Base-by-base conservation (phyloP, 805 yeast genomes). In the Metschnikowia cubensis region DNA sequence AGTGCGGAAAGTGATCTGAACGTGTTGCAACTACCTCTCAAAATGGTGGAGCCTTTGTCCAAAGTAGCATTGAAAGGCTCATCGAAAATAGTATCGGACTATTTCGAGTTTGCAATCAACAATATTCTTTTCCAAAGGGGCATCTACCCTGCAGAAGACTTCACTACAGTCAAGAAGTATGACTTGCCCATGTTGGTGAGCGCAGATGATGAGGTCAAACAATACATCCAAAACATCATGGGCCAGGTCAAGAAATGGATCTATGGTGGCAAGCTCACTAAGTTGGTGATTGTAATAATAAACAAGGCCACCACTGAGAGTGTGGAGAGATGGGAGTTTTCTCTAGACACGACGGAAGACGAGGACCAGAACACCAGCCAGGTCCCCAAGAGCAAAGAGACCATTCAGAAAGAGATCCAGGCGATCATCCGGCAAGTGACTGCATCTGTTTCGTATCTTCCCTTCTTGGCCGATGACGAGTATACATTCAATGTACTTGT, bases 271-370 rank as follows among this genome's bases (percentile, higher is more conserved):
- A 79, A 80, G 50, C 81, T 92, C 33, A 77, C 83, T 21, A 80
- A 82, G 55, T 67, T 91, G 36, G 84, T 87, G 2, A 73, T 92
- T 34, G 91, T 83, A 8, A 82, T 90, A n/a, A 70, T 89, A 1
- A 77, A 84, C 29, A 84, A 84, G 56, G 82, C 81, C 37, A 74
- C 83, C 0, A 82, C 82, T 0, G 89, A 85, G 33, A 79, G 76
- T 2, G 83, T 84, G 2, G 98, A 91, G 64, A 70, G 89, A 48
- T 91, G 98, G 98, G 88, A 88, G 60, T 91, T 91, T 61, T 80
- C 81, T 55, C 70, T 89, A 6, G 79, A 81, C 33, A 68, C 79
- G 2, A 57, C 49, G 11, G 38, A 33, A 3, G 58, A 53, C 18
- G 50, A 31, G 1, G 40, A 43, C 32, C 38, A 35, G 31, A 15